Conservation (phyloP, 768 basidiomycete species). For the Lactifluus pinguis region DNA sequence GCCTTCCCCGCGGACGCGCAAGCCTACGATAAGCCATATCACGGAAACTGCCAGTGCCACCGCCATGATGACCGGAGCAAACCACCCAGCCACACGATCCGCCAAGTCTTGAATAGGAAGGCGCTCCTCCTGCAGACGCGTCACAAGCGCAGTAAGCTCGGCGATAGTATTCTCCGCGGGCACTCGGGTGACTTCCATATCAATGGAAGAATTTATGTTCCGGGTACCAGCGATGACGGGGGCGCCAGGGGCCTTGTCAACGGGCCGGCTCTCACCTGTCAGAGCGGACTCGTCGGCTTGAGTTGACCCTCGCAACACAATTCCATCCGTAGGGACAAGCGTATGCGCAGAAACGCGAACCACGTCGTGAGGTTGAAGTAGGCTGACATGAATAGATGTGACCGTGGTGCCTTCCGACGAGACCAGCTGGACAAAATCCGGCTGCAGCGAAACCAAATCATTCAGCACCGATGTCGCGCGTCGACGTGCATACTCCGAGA, state of each 20-base stretch:
- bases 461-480: conserved; percentile 28
- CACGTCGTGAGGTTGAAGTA: conserved; percentile 31
- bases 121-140: conserved; percentile 30
- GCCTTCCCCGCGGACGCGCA: conserved; percentile 23
- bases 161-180: conserved; percentile 35
- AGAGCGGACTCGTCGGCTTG: conserved; percentile 36
- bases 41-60: conserved; percentile 32
- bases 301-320: conserved; percentile 28
- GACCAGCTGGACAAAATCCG: conserved; percentile 26
- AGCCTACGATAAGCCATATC: conserved; percentile 30
- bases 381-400: conserved; percentile 23
- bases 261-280: conserved; percentile 34
- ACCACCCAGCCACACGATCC: conserved; percentile 38
- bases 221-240: conserved; percentile 33
- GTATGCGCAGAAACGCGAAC: conserved; percentile 30
- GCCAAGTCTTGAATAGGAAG: conserved; percentile 38
- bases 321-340: conserved; percentile 33
- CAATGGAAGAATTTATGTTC: conserved; percentile 28
- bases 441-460: conserved; percentile 29
- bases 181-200: conserved; percentile 30
- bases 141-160: conserved; percentile 30
- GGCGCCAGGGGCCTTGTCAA: conserved; percentile 28
- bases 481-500: conserved; percentile 31
- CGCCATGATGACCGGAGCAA: conserved; percentile 41
- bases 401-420: conserved; percentile 19